Percentiles rank a stretch among this genome's conserved stretches.
These are phyloP conservation scores for Cercospora beticola DNA, from an alignment of 2,329 filamentous ascomycete genomes.

Conservation along the genomic window DNA sequence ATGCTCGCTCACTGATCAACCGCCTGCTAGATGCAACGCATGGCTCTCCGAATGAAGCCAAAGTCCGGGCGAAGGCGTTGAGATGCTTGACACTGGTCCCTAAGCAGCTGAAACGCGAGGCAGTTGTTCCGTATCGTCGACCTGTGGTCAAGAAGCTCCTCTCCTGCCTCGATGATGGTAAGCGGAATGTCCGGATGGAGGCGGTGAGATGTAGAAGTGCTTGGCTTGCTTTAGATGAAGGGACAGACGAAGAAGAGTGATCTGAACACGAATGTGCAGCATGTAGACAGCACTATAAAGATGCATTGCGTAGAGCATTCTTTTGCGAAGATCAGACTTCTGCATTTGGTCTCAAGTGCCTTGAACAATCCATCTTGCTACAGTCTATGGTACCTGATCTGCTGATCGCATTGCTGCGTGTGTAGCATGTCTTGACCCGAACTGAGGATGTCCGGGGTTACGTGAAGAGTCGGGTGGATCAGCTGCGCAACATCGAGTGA, in stretches of 20 bases:
- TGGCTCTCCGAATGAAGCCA: conserved; percentile 36
- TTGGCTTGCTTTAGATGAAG: conserved; percentile 61
- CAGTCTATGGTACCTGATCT: neutral
- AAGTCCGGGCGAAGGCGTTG: conserved; percentile 51
- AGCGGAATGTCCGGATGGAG: conserved; percentile 61
- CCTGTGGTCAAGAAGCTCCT: conserved; percentile 58
- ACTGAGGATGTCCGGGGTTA: neutral
- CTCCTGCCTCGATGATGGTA: conserved; percentile 60
- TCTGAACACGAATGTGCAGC: neutral
- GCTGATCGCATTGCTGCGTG: neutral
- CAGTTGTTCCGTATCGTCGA: conserved; percentile 57
- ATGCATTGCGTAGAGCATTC: neutral
- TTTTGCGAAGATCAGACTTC: neutral
- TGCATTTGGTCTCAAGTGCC: neutral
- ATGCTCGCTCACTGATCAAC: conserved; percentile 57
- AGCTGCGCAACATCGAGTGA: conserved; percentile 2
- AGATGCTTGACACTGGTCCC: conserved; percentile 51
- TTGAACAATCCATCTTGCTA: neutral
- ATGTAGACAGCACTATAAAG: neutral
- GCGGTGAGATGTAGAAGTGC: conserved; percentile 61
- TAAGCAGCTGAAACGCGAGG: conserved; percentile 49
- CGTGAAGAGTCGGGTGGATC: neutral
- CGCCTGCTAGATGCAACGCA: conserved; percentile 52
- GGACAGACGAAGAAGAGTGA: conserved; percentile 52
- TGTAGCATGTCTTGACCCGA: neutral